phyloP scores from a whole-genome alignment of 768 basidiomycete genomes.

The Kockovaella imperatae region DNA sequence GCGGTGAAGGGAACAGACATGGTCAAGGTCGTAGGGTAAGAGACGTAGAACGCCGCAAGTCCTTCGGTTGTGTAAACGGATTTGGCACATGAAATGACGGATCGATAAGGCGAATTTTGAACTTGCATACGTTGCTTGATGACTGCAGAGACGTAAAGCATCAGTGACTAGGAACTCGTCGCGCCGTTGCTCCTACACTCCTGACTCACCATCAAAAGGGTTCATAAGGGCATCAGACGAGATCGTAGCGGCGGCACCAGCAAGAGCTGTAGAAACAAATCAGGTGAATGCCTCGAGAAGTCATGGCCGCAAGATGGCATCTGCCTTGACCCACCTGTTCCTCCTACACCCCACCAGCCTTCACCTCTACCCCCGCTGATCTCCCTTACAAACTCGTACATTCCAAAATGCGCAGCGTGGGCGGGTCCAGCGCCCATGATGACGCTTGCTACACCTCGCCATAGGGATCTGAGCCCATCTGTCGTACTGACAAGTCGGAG shows the following conservation, averaged over 20 bases:
- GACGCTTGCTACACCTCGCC: slow-evolving; percentile 94
- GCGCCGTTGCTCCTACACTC: neutral
- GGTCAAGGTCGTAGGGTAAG: slow-evolving; percentile 92
- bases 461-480: slow-evolving; percentile 81
- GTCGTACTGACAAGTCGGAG: slow-evolving; percentile 66
- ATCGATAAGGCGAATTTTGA: slow-evolving; percentile 83
- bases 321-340: slow-evolving; percentile 73
- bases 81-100: slow-evolving; percentile 74
- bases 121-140: slow-evolving; percentile 99
- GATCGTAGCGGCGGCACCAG: slow-evolving; percentile 89
- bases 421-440: slow-evolving; percentile 95
- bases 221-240: slow-evolving; percentile 98
- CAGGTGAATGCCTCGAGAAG: neutral
- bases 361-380: slow-evolving; percentile 68
- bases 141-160: slow-evolving; percentile 51
- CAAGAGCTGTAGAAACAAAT: slow-evolving; percentile 57
- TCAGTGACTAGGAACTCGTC: neutral
- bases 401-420: slow-evolving; percentile 95
- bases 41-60: slow-evolving; percentile 86
- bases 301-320: neutral
- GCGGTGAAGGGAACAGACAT: slow-evolving; percentile 98
- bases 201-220: slow-evolving; percentile 83
- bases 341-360: slow-evolving; percentile 63
- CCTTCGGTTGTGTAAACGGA: slow-evolving; percentile 82
- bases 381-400: slow-evolving; percentile 90